Evolutionary conservation across 148 eudicot genomes (phyloP).

Genomic region (Diospyros kaki): DNA sequence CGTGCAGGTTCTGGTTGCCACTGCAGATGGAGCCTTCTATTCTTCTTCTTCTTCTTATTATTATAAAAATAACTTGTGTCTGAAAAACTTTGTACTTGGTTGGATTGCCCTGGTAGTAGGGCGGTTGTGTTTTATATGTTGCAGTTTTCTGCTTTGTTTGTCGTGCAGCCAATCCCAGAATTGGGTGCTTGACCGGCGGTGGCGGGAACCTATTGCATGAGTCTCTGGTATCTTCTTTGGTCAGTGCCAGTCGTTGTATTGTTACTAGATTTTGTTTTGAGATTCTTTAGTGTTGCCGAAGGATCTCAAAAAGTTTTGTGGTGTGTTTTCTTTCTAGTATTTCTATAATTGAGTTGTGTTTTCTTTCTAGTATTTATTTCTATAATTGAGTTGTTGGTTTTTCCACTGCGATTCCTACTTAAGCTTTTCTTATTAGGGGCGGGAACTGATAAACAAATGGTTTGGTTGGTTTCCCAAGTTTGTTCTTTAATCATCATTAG

Average conservation of each 20-base stretch:
- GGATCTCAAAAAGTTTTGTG: constrained; percentile 8
- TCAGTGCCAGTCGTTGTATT: background rate
- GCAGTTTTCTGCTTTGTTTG: constrained; percentile 16
- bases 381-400: background rate
- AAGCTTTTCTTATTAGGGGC: too few species aligned
- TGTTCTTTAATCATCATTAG: too few species aligned
- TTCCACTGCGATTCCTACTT: too few species aligned
- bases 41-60: background rate
- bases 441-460: too few species aligned
- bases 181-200: constrained; percentile 41
- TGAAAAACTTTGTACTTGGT: background rate
- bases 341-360: background rate
- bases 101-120: background rate
- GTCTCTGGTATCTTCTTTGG: background rate
- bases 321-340: background rate
- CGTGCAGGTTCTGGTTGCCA: background rate
- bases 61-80: background rate
- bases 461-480: too few species aligned
- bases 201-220: constrained; percentile 15
- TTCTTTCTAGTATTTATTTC: background rate
- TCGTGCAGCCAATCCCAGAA: constrained; percentile 22
- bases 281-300: constrained; percentile 1
- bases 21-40: background rate
- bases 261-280: background rate
- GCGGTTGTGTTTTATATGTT: background rate